Evolutionary conservation across 805 yeast genomes (phyloP).

Genomic region (Wickerhamomyces ciferrii): DNA sequence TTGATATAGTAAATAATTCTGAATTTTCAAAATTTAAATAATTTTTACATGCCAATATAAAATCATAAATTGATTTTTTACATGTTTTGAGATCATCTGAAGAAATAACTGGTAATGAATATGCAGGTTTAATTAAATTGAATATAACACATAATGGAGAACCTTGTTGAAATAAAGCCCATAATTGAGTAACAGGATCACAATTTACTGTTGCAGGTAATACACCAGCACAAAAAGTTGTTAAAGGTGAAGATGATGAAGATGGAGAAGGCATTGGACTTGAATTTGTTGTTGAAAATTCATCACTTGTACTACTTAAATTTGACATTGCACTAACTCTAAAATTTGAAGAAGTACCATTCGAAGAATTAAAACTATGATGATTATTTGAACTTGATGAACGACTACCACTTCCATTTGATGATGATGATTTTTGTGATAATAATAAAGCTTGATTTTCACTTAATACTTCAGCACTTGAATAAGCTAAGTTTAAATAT

Average conservation of each 20-base stretch:
- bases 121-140: constrained; percentile 60
- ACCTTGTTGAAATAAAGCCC: constrained; percentile 88
- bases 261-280: constrained; percentile 21
- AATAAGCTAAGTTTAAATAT: constrained; percentile 57
- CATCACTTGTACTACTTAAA: constrained; percentile 28
- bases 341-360: constrained; percentile 10
- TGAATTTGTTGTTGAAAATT: constrained; percentile 20
- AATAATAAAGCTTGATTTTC: constrained; percentile 62
- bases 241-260: constrained; percentile 23
- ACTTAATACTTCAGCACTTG: constrained; percentile 60
- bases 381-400: constrained; percentile 4
- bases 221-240: constrained; percentile 72
- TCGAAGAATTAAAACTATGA: constrained; percentile 11
- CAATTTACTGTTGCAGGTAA: constrained; percentile 67
- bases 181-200: constrained; percentile 90
- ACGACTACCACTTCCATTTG: too few relatives aligned
- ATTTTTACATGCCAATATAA: constrained; percentile 78
- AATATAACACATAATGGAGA: constrained; percentile 84
- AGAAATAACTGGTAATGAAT: constrained; percentile 56
- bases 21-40: constrained; percentile 73
- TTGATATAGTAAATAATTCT: constrained; percentile 82
- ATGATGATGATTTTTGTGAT: constrained; percentile 28
- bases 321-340: constrained; percentile 30
- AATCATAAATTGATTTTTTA: constrained; percentile 86
- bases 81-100: constrained; percentile 81